Evolutionary conservation across 768 basidiomycete species (phyloP).

Genomic region (Tulasnella calospora): DNA sequence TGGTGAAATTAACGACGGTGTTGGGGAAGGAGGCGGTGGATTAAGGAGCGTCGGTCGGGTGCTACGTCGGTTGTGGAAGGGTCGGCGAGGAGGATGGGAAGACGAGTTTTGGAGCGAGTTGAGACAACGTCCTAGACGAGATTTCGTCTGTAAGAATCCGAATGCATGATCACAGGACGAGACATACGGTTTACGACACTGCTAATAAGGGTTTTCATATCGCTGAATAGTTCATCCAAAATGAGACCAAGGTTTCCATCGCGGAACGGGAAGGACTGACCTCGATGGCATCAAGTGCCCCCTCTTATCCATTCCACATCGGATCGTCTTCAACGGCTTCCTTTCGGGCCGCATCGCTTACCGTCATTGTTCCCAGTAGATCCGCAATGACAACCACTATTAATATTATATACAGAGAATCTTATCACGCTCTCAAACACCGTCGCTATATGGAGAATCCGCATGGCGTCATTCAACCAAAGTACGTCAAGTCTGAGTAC

Average conservation of each 20-base stretch:
- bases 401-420: no score
- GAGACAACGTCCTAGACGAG: slow-evolving; percentile 49
- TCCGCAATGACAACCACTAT: no score
- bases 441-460: no score
- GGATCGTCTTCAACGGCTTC: slow-evolving; percentile 77
- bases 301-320: slow-evolving; percentile 80
- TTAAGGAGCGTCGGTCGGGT: slow-evolving; percentile 66
- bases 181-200: slow-evolving; percentile 50
- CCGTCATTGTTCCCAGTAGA: no score
- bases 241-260: background rate
- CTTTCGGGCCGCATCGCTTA: slow-evolving; percentile 82
- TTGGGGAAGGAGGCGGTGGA: slow-evolving; percentile 80
- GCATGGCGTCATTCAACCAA: no score
- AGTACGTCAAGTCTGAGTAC: no score
- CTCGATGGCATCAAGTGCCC: slow-evolving; percentile 92
- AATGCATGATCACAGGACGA: background rate
- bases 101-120: slow-evolving; percentile 49
- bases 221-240: slow-evolving; percentile 44
- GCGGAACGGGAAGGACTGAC: slow-evolving; percentile 41
- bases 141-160: background rate
- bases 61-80: slow-evolving; percentile 9
- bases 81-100: slow-evolving; percentile 49
- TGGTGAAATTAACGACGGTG: slow-evolving; percentile 80
- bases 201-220: slow-evolving; percentile 85
- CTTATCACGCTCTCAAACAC: no score